Conservation (phyloP, 2,329 filamentous ascomycete species). For the Trichoderma guizhouense region DNA sequence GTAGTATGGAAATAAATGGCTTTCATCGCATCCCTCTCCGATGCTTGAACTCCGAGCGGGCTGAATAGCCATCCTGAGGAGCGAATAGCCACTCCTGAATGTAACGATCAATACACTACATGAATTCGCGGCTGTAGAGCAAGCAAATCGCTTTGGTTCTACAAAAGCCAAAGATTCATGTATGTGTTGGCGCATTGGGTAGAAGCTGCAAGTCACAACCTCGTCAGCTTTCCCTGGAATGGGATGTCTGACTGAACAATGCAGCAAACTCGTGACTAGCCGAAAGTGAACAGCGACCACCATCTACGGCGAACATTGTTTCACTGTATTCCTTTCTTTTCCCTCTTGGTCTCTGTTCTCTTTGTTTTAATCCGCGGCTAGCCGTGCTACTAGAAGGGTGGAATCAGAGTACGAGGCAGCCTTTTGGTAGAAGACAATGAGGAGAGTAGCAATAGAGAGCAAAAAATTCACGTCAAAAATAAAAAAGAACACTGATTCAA, state of each 20-base stretch:
- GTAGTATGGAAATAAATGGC: not conserved
- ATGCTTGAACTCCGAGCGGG: not conserved
- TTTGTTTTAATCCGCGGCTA: not conserved
- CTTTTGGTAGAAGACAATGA: not conserved
- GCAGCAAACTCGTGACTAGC: not conserved
- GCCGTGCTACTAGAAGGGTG: not conserved
- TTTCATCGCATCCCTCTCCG: not conserved
- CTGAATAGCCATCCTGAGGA: not conserved
- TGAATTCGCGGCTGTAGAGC: not conserved
- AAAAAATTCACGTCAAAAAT: not conserved
- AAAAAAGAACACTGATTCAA: not conserved
- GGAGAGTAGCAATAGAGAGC: not conserved
- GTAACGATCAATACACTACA: accelerated
- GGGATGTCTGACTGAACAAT: not conserved
- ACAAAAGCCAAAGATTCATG: not conserved
- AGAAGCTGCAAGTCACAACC: not conserved
- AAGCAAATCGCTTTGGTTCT: not conserved
- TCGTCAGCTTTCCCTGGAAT: not conserved
- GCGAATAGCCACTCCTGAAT: not conserved
- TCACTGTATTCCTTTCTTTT: not conserved
- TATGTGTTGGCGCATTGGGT: not conserved
- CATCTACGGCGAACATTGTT: not conserved
- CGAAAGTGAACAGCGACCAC: not conserved
- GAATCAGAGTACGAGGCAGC: not conserved
- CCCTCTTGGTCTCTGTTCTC: not conserved